Evolutionary conservation across 2,329 filamentous ascomycete species (phyloP).

Genomic region (Aspergillus phoenicis): DNA sequence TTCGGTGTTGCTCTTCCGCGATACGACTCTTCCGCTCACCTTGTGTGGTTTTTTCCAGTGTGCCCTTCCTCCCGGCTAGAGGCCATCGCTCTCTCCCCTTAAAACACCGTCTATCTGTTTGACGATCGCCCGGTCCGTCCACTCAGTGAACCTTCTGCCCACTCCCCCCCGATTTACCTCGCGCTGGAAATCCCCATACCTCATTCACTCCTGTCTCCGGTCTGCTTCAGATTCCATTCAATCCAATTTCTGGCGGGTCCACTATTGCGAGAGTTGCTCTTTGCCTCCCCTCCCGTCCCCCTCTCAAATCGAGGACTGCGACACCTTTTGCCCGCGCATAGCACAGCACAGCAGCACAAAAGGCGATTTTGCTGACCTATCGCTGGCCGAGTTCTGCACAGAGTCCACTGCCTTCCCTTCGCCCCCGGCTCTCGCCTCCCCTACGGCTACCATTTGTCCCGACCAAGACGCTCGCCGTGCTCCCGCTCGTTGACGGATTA

Average conservation of each 20-base stretch:
- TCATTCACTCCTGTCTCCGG: conserved; percentile 6
- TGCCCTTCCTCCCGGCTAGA: conserved; percentile 29
- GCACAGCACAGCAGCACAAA: conserved; percentile 20
- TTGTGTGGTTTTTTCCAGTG: conserved; percentile 25
- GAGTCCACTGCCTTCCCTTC: conserved; percentile 15
- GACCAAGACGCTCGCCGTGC: neutral
- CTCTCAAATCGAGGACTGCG: neutral
- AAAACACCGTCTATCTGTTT: conserved; percentile 22
- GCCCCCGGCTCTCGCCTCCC: conserved; percentile 17
- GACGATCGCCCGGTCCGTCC: conserved; percentile 21
- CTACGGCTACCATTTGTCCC: conserved; percentile 11
- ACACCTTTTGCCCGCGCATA: conserved; percentile 12
- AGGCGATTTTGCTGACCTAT: conserved; percentile 26
- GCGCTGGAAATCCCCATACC: conserved; percentile 10
- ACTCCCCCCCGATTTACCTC: conserved; percentile 19
- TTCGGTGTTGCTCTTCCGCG: conserved; percentile 12
- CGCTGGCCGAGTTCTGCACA: conserved; percentile 27
- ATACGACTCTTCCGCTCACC: conserved; percentile 7
- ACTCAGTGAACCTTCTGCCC: conserved; percentile 15
- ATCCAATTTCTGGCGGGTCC: conserved; percentile 10
- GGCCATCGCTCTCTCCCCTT: conserved; percentile 29
- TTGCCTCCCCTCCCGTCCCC: neutral
- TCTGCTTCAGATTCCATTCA: conserved; percentile 5
- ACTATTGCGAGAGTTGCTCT: conserved; percentile 5
- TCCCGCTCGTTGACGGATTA: conserved; percentile 3